Evolutionary conservation across 202 grass and related monocot genomes (phyloP), one percentile per base, ranked within the genome.

Genomic region (Carex sylvatica): DNA sequence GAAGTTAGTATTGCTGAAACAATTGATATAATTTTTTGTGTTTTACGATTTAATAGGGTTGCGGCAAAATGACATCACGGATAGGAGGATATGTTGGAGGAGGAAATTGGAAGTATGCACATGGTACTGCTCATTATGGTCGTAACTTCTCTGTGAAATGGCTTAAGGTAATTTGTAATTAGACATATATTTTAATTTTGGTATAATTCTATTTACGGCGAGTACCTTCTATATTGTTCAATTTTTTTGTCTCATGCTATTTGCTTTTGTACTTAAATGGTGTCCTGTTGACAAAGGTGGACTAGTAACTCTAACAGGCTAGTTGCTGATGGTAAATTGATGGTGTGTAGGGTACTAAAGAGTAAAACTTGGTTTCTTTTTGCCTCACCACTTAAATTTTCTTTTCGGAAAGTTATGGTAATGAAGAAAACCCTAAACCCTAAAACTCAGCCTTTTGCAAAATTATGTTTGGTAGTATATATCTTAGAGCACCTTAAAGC

Each of bases 101-200:
- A 31, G 96, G 96, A 76, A 98, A 95, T 80, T 98, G 96, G 96
- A 98, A 98, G 84, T 98, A 92, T 93, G 91, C 96, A 87, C 93
- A 95, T 82, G 96, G 96, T 86, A 95, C 91, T 54, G 96, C 92
- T 3, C 96, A 92, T 85, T 98, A 93, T 86, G 96, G 96, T 74
- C 92, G 96, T 38, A 98, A 93, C 18, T 98, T 98, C 86, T 98
- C 96, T 66, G 74, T 98, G 51, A 92, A 98, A 85, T 98, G 96
- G 92, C 89, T 98, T 70, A 98, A 98, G 96, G 96, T 98, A 86
- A 33, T 71, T 66, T 56, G 47, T 80, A 82, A 79, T 55, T 81
- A 67, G 19, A 58, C 65, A 26, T 70, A 71, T 0, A 13, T 62
- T 69, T 35, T 10, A 69, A 11, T 88, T 81, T 77, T 49, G 10